A percentile compares a stretch with the other conserved stretches of the same genome.
Evolutionary conservation across 192 early-diverging fungal species (phyloP).

Genomic region (Lunasporangiospora selenospora): DNA sequence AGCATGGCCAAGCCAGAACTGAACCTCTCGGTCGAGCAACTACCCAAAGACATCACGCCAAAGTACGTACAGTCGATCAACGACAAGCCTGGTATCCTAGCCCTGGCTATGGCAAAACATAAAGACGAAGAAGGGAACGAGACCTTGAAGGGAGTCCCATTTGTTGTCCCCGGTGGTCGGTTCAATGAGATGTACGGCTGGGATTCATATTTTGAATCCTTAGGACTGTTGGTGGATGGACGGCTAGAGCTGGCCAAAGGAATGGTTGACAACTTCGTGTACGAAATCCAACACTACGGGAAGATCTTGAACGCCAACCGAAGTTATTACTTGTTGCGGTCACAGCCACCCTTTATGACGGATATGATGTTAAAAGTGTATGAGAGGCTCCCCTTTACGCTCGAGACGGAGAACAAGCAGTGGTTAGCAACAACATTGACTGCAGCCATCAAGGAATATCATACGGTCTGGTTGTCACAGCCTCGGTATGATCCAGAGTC

Average conservation of each 20-base stretch:
- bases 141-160: slow-evolving; percentile 72
- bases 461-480: slow-evolving; percentile 81
- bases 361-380: slow-evolving; percentile 86
- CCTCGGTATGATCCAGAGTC: slow-evolving; percentile 76
- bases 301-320: slow-evolving; percentile 98
- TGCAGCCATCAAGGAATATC: slow-evolving; percentile 86
- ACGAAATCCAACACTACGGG: slow-evolving; percentile 94
- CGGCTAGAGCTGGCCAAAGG: slow-evolving; percentile 80
- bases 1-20: slow-evolving; percentile 67
- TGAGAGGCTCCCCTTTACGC: slow-evolving; percentile 52
- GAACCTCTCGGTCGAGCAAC: slow-evolving; percentile 74
- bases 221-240: slow-evolving; percentile 84
- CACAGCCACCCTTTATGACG: slow-evolving; percentile 96
- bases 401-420: slow-evolving; percentile 50
- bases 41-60: slow-evolving; percentile 85
- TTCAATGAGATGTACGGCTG: slow-evolving; percentile 99
- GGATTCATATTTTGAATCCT: slow-evolving; percentile 91
- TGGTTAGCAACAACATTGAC: slow-evolving; percentile 74
- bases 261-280: slow-evolving; percentile 96
- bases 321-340: slow-evolving; percentile 91
- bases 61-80: slow-evolving; percentile 90
- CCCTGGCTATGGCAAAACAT: slow-evolving; percentile 66
- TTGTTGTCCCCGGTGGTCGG: slow-evolving; percentile 94
- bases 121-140: slow-evolving; percentile 51
- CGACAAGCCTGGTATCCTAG: slow-evolving; percentile 82